Conservation (phyloP, 2,329 filamentous ascomycete species). For the Colletotrichum nymphaeae region DNA sequence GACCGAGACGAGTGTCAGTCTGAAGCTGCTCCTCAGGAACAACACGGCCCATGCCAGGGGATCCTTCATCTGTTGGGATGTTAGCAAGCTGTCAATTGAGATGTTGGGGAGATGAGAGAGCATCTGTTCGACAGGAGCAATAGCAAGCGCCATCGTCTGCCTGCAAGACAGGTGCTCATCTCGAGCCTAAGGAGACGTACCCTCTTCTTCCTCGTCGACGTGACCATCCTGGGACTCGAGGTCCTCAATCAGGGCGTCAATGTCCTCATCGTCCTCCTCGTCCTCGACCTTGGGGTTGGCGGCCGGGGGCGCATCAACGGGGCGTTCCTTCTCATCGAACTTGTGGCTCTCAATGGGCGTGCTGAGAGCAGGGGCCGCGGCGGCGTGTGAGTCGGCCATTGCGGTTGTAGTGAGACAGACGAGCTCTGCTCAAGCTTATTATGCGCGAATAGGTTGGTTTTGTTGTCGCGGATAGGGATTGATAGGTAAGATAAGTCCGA, state of each 20-base stretch:
- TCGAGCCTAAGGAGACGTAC: conserved; percentile 42
- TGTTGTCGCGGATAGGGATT: conserved; percentile 27
- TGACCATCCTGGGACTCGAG: conserved; percentile 85
- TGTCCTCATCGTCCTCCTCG: conserved; percentile 81
- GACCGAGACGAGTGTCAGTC: conserved; percentile 79
- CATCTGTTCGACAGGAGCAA: background rate
- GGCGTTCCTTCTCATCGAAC: conserved; percentile 72
- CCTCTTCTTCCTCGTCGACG: conserved; percentile 71
- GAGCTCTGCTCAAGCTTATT: conserved; percentile 36
- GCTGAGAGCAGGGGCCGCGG: conserved; percentile 68
- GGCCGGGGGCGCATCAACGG: conserved; percentile 47
- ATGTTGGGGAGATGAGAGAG: too few species aligned
- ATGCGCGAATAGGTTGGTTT: conserved; percentile 22
- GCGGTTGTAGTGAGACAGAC: conserved; percentile 37
- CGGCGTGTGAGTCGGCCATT: conserved; percentile 67
- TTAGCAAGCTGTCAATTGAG: conserved; percentile 4
- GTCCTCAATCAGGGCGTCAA: conserved; percentile 88
- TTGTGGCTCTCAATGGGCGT: conserved; percentile 73
- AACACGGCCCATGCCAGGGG: conserved; percentile 66
- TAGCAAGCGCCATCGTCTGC: background rate
- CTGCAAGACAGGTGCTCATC: background rate
- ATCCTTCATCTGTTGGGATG: conserved; percentile 42
- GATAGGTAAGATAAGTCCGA: conserved; percentile 13
- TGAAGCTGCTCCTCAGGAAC: conserved; percentile 81
- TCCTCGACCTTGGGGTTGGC: conserved; percentile 64